phyloP scores from a whole-genome alignment of 805 yeast species.

The Barnettozyma pratensis region DNA sequence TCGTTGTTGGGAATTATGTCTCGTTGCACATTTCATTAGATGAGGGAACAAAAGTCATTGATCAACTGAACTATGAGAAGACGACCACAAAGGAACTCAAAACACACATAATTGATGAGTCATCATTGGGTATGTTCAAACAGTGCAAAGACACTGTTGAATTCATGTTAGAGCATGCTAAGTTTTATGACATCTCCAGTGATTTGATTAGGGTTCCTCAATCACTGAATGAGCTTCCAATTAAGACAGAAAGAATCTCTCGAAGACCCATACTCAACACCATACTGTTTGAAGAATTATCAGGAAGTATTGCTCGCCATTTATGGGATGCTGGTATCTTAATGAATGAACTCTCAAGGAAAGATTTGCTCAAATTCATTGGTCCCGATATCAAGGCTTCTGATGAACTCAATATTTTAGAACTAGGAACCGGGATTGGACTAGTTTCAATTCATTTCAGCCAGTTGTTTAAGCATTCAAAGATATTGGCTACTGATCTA shows the following conservation, averaged over 20 bases:
- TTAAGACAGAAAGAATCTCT: slow-evolving; percentile 17
- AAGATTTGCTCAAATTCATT: slow-evolving; percentile 9
- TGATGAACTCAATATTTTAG: slow-evolving; percentile 24
- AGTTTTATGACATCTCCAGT: slow-evolving; percentile 14
- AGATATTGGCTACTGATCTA: slow-evolving; percentile 31
- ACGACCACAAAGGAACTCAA: slow-evolving; percentile 11
- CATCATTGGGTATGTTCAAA: slow-evolving; percentile 3
- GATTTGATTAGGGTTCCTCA: slow-evolving; percentile 16
- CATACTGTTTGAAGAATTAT: slow-evolving; percentile 30
- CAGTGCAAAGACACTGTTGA: slow-evolving; percentile 3
- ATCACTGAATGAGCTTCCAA: slow-evolving; percentile 4
- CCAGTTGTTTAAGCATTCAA: slow-evolving; percentile 15
- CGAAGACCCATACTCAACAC: slow-evolving; percentile 11
- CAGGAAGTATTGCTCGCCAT: slow-evolving; percentile 37
- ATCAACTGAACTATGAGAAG: slow-evolving; percentile 11
- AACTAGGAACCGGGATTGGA: slow-evolving; percentile 41
- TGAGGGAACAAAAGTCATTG: neutral
- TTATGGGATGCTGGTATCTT: slow-evolving; percentile 38
- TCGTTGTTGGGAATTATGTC: slow-evolving; percentile 6
- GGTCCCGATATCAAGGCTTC: neutral
- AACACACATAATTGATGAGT: slow-evolving; percentile 8
- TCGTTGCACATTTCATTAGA: slow-evolving; percentile 11
- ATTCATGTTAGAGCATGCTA: neutral
- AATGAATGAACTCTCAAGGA: slow-evolving; percentile 10
- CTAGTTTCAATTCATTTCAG: slow-evolving; percentile 30